phyloP scores from a whole-genome alignment of 768 basidiomycete genomes.

The Fomitopsis pulvina region DNA sequence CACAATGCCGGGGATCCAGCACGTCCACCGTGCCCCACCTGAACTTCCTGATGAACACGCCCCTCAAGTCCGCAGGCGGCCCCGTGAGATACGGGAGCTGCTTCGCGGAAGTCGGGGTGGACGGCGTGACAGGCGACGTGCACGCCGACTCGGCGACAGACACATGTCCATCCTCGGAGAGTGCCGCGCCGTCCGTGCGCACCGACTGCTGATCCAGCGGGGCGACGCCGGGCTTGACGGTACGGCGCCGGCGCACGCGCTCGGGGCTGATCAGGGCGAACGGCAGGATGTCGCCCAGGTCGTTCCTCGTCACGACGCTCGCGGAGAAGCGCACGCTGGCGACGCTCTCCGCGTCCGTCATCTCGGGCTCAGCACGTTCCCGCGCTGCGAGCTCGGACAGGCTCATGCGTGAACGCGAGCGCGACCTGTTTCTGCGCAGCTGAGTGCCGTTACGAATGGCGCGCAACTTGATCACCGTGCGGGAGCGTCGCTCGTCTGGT shows the following conservation, averaged over 20 bases:
- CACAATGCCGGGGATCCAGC: conserved; percentile 79
- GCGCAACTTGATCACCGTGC: conserved; percentile 74
- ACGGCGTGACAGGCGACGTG: conserved; percentile 19
- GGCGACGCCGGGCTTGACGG: conserved; percentile 11
- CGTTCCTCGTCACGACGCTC: conserved; percentile 52
- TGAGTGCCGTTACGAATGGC: conserved; percentile 36
- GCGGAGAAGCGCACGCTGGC: conserved; percentile 78
- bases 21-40: conserved; percentile 90
- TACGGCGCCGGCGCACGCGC: conserved; percentile 33
- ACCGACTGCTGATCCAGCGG: conserved; percentile 20
- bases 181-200: conserved; percentile 28
- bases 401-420: conserved; percentile 70
- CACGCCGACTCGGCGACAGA: conserved; percentile 26
- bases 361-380: conserved; percentile 56
- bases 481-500: conserved; percentile 49
- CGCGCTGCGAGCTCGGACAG: conserved; percentile 49
- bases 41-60: conserved; percentile 72
- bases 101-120: conserved; percentile 16
- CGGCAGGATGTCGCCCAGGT: conserved; percentile 55
- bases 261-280: conserved; percentile 81
- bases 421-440: conserved; percentile 40
- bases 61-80: conserved; percentile 63
- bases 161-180: conserved; percentile 40
- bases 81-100: conserved; percentile 38
- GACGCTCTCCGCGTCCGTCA: conserved; percentile 58